phyloP scores from a whole-genome alignment of 257 asterid species.

The Vinca minor region DNA sequence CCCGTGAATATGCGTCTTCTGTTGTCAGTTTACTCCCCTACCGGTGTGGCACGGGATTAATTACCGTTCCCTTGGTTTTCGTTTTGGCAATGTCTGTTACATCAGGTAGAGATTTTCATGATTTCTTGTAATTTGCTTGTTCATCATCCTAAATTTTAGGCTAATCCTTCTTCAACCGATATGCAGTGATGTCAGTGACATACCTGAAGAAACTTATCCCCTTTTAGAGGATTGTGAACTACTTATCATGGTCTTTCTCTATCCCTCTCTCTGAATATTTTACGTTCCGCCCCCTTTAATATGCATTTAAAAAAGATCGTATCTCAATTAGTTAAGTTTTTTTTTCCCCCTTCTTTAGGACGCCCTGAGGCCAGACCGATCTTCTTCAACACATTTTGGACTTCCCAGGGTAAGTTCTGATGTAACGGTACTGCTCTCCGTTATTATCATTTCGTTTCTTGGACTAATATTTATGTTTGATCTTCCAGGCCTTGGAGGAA shows the following conservation, averaged over 20 bases:
- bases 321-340: not conserved
- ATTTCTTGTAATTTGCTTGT: not conserved
- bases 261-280: slow-evolving; percentile 13
- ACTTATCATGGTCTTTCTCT: slow-evolving; percentile 65
- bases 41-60: slow-evolving; percentile 95
- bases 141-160: slow-evolving; percentile 3
- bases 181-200: slow-evolving; percentile 86
- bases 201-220: slow-evolving; percentile 90
- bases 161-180: slow-evolving; percentile 23
- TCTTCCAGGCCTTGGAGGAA: slow-evolving; percentile 76
- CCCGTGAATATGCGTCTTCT: not conserved
- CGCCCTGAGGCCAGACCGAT: slow-evolving; percentile 91
- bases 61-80: slow-evolving; percentile 91
- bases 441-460: not conserved
- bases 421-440: not conserved
- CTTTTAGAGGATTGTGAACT: slow-evolving; percentile 80
- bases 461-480: not conserved
- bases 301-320: not conserved
- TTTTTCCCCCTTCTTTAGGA: slow-evolving; percentile 45
- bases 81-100: slow-evolving; percentile 85
- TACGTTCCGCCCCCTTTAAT: not conserved
- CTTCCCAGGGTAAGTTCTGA: slow-evolving; percentile 64
- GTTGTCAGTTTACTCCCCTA: slow-evolving; percentile 69
- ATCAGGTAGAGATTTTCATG: slow-evolving; percentile 48
- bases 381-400: slow-evolving; percentile 90